phyloP scores from a whole-genome alignment of 208 protist species.

The Acanthamoeba healyi region DNA sequence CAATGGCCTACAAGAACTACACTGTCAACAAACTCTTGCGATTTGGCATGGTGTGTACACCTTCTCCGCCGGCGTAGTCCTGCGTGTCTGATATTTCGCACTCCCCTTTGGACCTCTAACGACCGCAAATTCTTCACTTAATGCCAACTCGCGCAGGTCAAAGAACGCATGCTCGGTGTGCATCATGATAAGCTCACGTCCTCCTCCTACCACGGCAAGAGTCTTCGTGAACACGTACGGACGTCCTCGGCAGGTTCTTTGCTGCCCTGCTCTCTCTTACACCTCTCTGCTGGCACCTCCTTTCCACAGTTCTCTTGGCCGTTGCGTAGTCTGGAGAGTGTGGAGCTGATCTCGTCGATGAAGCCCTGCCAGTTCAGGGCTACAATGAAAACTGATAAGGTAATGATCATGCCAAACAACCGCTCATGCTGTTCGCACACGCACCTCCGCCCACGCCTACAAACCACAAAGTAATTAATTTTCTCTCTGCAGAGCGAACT shows the following conservation, averaged over 20 bases:
- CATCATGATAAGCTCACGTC: constrained; percentile 58
- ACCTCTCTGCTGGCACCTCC: neutral
- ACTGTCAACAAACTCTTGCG: constrained; percentile 63
- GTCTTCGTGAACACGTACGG: constrained; percentile 45
- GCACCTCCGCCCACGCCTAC: too few relatives aligned
- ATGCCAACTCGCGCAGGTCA: neutral
- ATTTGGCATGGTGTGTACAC: constrained; percentile 6
- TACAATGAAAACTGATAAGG: neutral
- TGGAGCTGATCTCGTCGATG: constrained; percentile 15
- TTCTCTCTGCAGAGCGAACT: neutral
- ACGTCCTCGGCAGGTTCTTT: neutral
- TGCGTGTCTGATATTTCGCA: too few relatives aligned
- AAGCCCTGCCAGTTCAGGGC: constrained; percentile 50
- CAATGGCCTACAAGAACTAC: constrained; percentile 65
- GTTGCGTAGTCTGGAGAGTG: constrained; percentile 15
- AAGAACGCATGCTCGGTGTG: constrained; percentile 51
- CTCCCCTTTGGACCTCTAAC: neutral
- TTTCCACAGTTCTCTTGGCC: constrained; percentile 35
- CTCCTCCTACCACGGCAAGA: constrained; percentile 34
- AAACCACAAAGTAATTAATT: too few relatives aligned
- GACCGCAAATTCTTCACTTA: too few relatives aligned
- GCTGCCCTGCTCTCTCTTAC: too few relatives aligned
- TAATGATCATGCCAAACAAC: too few relatives aligned
- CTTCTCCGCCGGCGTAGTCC: neutral
- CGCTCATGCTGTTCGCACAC: too few relatives aligned